A percentile compares a stretch with the other conserved stretches of the same genome.
Conservation (phyloP, 257 asterid species). For the Anisodus tanguticus region DNA sequence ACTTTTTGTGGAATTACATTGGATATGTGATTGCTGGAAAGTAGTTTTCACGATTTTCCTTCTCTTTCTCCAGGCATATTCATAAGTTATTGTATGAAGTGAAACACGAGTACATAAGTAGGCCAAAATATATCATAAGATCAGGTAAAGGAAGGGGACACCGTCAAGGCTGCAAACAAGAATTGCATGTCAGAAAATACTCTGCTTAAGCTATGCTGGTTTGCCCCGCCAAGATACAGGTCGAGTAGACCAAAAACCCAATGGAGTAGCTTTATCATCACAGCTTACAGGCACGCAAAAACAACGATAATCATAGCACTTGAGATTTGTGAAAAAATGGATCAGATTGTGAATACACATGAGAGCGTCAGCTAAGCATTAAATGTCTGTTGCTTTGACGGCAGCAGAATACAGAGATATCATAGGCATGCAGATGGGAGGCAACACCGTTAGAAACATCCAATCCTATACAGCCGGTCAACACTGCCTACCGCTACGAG, state of each 20-base stretch:
- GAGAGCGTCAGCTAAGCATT: not conserved
- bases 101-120: not conserved
- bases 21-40: no score
- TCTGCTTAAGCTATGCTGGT: not conserved
- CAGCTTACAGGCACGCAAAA: not conserved
- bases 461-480: not conserved
- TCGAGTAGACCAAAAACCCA: not conserved
- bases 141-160: not conserved
- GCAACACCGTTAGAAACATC: not conserved
- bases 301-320: not conserved
- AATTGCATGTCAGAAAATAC: not conserved
- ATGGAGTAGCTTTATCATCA: not conserved
- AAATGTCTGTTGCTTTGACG: not conserved
- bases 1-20: no score
- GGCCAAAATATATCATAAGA: not conserved
- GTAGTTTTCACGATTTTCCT: not conserved
- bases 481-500: no score
- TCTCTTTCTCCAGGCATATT: not conserved
- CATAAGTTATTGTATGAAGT: not conserved
- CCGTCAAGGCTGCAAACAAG: not conserved
- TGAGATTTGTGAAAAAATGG: not conserved
- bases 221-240: not conserved
- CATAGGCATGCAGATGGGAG: not conserved
- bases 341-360: not conserved
- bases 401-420: not conserved